Evolutionary conservation across 345 rosid species (phyloP).

Genomic region (Balakata baccata): DNA sequence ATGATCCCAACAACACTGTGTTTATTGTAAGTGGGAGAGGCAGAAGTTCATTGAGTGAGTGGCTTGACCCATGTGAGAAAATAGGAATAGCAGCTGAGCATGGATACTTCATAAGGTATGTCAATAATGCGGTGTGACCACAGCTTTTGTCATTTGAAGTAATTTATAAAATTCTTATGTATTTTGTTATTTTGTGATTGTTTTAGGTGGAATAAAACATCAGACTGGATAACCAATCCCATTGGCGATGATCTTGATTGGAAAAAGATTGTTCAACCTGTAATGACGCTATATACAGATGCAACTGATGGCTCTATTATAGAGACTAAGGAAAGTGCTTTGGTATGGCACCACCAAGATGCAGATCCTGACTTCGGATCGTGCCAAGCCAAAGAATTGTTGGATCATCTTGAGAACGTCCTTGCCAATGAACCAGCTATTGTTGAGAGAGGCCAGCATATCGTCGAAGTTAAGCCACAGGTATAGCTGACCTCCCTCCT

Average conservation of each 20-base stretch:
- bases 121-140: not conserved
- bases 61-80: slow-evolving; percentile 67
- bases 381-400: slow-evolving; percentile 83
- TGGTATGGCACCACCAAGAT: slow-evolving; percentile 94
- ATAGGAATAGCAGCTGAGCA: slow-evolving; percentile 92
- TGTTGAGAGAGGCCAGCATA: slow-evolving; percentile 79
- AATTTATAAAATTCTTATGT: not conserved
- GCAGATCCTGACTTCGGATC: slow-evolving; percentile 95
- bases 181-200: slow-evolving; percentile 2
- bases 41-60: slow-evolving; percentile 49
- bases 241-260: slow-evolving; percentile 66
- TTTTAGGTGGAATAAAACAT: slow-evolving; percentile 53
- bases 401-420: slow-evolving; percentile 79
- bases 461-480: slow-evolving; percentile 93
- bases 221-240: slow-evolving; percentile 61
- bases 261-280: slow-evolving; percentile 69
- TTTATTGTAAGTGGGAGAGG: slow-evolving; percentile 80
- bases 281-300: slow-evolving; percentile 73
- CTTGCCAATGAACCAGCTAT: slow-evolving; percentile 86
- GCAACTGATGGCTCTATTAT: slow-evolving; percentile 87
- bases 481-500: slow-evolving; percentile 24
- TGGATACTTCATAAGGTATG: slow-evolving; percentile 66
- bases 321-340: slow-evolving; percentile 74
- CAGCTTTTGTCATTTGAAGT: slow-evolving; percentile 6
- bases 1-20: slow-evolving; percentile 65